Evolutionary conservation across 805 yeast species (phyloP).

Genomic region (Candida maltosa): DNA sequence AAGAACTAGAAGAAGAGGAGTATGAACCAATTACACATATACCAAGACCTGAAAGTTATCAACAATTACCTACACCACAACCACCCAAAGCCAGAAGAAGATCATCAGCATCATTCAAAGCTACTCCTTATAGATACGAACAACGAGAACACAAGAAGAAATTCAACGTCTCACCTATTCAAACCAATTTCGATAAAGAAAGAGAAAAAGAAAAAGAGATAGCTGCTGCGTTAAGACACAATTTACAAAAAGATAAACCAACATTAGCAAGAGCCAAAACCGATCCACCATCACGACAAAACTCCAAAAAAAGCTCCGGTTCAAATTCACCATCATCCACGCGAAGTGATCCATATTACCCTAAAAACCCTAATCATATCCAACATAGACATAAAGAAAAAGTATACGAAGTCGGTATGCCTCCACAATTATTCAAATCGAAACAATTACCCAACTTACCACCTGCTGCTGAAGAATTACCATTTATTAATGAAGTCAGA

Average conservation of each 20-base stretch:
- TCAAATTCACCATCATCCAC: neutral
- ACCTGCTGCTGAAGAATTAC: constrained; percentile 26
- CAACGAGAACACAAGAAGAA: constrained; percentile 1
- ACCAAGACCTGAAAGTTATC: neutral
- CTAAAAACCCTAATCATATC: neutral
- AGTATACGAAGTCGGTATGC: too few relatives aligned
- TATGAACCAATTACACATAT: neutral
- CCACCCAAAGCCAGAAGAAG: constrained; percentile 4
- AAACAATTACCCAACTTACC: constrained; percentile 20
- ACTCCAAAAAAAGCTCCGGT: constrained; percentile 2
- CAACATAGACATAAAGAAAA: neutral
- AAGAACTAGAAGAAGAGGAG: neutral
- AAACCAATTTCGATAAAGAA: neutral
- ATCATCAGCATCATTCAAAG: constrained; percentile 7
- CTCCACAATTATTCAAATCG: too few relatives aligned
- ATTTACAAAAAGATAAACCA: neutral
- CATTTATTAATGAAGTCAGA: constrained; percentile 34
- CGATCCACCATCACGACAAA: neutral
- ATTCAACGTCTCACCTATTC: neutral
- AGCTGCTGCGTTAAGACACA: too few relatives aligned
- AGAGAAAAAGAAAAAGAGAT: too few relatives aligned
- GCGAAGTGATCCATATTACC: neutral
- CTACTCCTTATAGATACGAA: constrained; percentile 8
- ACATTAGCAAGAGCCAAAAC: neutral
- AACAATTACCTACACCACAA: neutral